Evolutionary conservation across 73 alveolate species (phyloP), one percentile per base, ranked within the genome.

Genomic region (Paramecium bursaria): DNA sequence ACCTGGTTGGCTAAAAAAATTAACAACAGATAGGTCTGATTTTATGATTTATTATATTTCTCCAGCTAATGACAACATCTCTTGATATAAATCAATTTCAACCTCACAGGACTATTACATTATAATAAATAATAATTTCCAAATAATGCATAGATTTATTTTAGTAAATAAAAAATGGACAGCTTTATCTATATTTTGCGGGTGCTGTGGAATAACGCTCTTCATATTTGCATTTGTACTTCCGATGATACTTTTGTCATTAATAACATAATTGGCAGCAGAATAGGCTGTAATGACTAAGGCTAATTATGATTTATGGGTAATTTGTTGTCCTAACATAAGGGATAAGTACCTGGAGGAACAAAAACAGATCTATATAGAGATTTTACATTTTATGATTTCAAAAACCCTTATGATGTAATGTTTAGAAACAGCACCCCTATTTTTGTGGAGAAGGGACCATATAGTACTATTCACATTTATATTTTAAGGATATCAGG

Each of bases 331-430:
- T 25, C 7, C 19, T 10, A 15, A 39, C 33, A n/a, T 14, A 30
- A 67, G 82, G 82, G 82, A n/a, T 15, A 67, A 42, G 25, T 67
- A 15, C 82, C 82, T 0, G 82, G 82, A 42, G 82, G 44, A 2
- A 67, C 82, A 7, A 19, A 67, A 15, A 35, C 82, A 15, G 33
- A 35, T 35, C 44, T 67, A 42, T 39, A 7, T 21, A 67, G 82
- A 47, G 46, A 67, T 67, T 67, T 67, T 47, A 67, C 82, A 21
- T 67, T 67, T 57, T 67, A 30, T 47, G 19, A 67, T 25, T 67
- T 67, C 21, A 31, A 42, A 7, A 67, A 67, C 21, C 82, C 82
- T 4, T 67, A 67, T 67, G 82, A 67, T 47, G 82, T 67, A 31
- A 67, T 67, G 82, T 67, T 67, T 39, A 11, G 82, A 19, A 47